Conservation (phyloP, 176 grass and related monocot species). For the Aegilops speltoides region DNA sequence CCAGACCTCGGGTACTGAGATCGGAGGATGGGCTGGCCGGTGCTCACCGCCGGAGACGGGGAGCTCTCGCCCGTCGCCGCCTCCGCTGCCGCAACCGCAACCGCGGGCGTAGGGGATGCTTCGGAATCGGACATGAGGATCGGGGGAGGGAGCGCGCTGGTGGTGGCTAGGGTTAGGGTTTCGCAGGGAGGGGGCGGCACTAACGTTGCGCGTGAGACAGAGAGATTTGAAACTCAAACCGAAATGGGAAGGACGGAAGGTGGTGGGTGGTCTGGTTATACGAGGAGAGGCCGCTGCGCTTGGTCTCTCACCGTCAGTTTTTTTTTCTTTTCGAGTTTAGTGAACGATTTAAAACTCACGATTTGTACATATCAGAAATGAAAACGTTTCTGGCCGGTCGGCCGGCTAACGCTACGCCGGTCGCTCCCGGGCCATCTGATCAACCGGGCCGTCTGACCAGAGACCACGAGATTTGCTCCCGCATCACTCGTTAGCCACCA, state of each 20-base stretch:
- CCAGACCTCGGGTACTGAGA: background rate
- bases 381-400: too few relatives aligned
- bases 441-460: too few relatives aligned
- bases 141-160: background rate
- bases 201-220: background rate
- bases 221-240: constrained; percentile 38
- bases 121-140: constrained; percentile 59
- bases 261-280: background rate
- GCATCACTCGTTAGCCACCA: too few relatives aligned
- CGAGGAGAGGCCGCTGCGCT: too few relatives aligned
- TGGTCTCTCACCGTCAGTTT: too few relatives aligned
- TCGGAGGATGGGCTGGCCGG: background rate
- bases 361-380: too few relatives aligned
- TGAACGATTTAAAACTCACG: too few relatives aligned
- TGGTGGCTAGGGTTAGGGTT: constrained; percentile 52
- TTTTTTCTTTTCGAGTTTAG: too few relatives aligned
- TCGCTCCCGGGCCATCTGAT: too few relatives aligned
- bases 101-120: constrained; percentile 33
- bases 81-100: background rate
- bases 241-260: background rate
- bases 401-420: too few relatives aligned
- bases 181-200: background rate
- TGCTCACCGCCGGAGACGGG: constrained; percentile 43
- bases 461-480: too few relatives aligned
- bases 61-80: background rate